Evolutionary conservation across 2,329 filamentous ascomycete species (phyloP), one percentile per base, ranked within the genome.

Genomic region (Ophioceras dolichostomum): DNA sequence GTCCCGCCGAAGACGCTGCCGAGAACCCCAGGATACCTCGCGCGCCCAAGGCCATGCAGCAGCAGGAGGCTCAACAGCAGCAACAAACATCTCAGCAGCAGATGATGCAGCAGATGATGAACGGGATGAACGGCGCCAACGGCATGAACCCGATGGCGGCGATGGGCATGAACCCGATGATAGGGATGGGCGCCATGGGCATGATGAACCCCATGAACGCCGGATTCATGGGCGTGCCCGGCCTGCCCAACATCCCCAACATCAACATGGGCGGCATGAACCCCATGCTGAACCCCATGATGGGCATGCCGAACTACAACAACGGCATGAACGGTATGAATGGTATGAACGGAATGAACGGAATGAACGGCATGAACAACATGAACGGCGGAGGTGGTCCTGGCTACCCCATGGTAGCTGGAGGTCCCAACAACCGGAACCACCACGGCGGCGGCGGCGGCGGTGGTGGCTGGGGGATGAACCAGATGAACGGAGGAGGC

Each of bases 1-100:
- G 91, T 17, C 73, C 82, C 10, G 86, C 87, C 12, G 85, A 89
- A 26, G 80, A 87, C 37, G 68, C 68, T 22, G 61, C 71, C 6
- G 74, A 78, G 47, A 78, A 80, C 46, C 71, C 73, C 29, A 73
- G 72, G 51, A 73, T 79, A 29, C 73, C 76, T 32, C 80, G 79
- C 48, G 76, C 67, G 0, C 76, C 76, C 2, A 76, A 76, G 53
- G 75, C 70, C 27, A 81, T 77, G 76, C 73, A 70, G 47, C 68
- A 62, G 29, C 57, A 60, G 47, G 61, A 48, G 50, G 61, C 59
- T 52, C 68, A 68, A 35, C 66, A 68, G 39, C 60, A 56, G 51
- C 64, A 65, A 38, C 54, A 49, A 56, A 64, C 65, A 49, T 60
- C 57, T 37, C 54, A 48, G 21, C 46, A 52, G 35, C 53, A 55